Evolutionary conservation across 2,329 filamentous ascomycete genomes (phyloP), one percentile per base, ranked within the genome.

Genomic region (Lecanicillium sp.): DNA sequence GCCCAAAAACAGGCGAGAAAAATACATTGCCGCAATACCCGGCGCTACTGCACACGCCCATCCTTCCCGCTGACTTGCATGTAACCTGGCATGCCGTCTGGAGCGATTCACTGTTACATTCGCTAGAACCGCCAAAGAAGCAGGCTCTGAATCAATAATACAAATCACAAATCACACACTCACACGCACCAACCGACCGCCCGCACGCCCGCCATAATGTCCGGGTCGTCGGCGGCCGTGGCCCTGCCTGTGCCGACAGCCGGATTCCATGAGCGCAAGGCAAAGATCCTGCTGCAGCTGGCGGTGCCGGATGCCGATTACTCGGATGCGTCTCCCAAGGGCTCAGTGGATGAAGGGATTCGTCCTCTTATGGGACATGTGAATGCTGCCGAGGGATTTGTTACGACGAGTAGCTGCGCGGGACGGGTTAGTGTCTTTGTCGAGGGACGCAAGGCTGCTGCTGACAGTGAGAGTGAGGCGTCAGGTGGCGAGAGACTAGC

Each of bases 351-450:
- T 57, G 75, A 67, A 34, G 83, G 79, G 1, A 88, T 96, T 48
- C 74, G 81, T 33, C 71, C 80, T 16, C 67, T 95, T 38, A 88
- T 96, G 44, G 70, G 73, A 36, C 78, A 83, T 48, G 82, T 96
- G 56, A 96, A 96, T 59, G 57, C 52, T 2, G 55, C 82, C 5
- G 73, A 80, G 2, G 87, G 85, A 2, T 74, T 89, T 29, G 87
- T 94, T 25, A 95, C 90, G 2, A 95, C 89, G 3, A 95, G 88
- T 62, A 95, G 88, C 59, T 96, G 90, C 57, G 85, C 87, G 3
- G 90, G 90, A 1, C 71, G 90, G 37, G 75, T 94, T 33, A 89
- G 84, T 47, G 84, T 95, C 4, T 96, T 94, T 53, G 67, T 94
- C 1, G 90, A 95, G 63, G 89, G 89, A 1, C 66, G 65, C 32